These are phyloP conservation scores for Artemisia annua DNA, from an alignment of 129 eudicot species.

Conservation along the genomic window DNA sequence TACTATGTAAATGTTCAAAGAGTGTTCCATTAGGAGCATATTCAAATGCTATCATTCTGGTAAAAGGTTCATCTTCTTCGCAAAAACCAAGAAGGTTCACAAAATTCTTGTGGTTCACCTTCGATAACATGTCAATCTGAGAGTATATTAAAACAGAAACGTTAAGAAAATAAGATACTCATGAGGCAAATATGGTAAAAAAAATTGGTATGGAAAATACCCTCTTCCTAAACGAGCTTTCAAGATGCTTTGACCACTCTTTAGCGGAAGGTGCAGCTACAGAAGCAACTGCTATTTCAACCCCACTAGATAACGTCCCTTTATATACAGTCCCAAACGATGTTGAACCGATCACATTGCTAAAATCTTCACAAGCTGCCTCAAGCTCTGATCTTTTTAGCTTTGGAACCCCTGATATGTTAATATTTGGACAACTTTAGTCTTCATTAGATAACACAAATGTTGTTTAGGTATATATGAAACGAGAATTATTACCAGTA, in stretches of 20 bases:
- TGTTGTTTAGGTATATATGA: background rate
- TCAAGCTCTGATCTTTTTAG: conserved; percentile 84
- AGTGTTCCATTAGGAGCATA: conserved; percentile 97
- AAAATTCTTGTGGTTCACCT: conserved; percentile 90
- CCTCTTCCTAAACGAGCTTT: conserved; percentile 77
- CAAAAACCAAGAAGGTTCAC: conserved; percentile 85
- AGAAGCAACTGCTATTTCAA: conserved; percentile 90
- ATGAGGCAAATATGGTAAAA: background rate
- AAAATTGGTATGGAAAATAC: conserved; percentile 32
- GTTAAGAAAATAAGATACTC: background rate
- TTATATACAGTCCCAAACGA: conserved; percentile 74
- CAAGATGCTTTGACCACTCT: conserved; percentile 77
- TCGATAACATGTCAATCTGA: conserved; percentile 80
- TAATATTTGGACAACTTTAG: conserved; percentile 7
- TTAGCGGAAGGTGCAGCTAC: conserved; percentile 56
- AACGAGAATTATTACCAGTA: conserved; percentile 46
- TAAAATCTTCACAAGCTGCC: conserved; percentile 98
- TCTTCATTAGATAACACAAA: background rate
- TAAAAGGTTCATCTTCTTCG: conserved; percentile 83
- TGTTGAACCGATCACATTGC: conserved; percentile 82
- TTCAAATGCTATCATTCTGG: conserved; percentile 93
- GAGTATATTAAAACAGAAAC: conserved; percentile 9
- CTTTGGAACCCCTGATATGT: conserved; percentile 76
- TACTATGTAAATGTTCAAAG: conserved; percentile 88
- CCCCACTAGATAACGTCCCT: conserved; percentile 94